Evolutionary conservation across 345 rosid species (phyloP), one percentile per base, ranked within the genome.

Genomic region (thale cress (Arabidopsis thaliana)): DNA sequence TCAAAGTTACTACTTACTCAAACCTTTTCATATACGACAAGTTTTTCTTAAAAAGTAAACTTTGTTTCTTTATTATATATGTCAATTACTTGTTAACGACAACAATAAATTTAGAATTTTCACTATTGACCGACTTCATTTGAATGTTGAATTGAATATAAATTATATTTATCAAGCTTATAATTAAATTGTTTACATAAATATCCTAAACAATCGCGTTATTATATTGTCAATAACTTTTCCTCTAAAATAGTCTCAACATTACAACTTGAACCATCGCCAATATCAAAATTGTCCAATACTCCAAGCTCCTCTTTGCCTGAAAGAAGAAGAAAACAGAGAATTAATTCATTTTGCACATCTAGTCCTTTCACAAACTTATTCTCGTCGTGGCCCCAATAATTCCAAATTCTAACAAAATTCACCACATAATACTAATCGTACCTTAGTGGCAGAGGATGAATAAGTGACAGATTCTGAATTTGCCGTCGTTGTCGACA

Each of bases 401-500:
- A 41, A 10, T 66, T 25, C 6, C 0, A 6, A 1, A 6, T 24
- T 53, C 0, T n/a, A 10, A 9, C 6, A 0, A 48, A 66, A 66
- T 0, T 50, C 28, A 4, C 32, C 49, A 57, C 1, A 13, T 4
- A 40, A 40, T 36, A 48, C 0, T 48, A 12, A 45, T 59, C 3
- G 46, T 90, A 90, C 96, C 96, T 91, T 86, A 0, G 87, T 56
- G 59, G 94, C 91, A 7, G 90, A 90, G 36, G 93, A 90, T n/a
- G 96, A 70, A 52, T 89, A 83, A 64, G 90, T 89, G 80, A 89
- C 69, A 67, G 67, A 33, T 58, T 74, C 57, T 34, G 83, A 80
- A 51, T 89, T 67, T 22, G 89, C 84, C 6, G 89, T 55, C 3
- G 84, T 75, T 2, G 75, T 80, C 0, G 93, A 71, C 80, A 79